Conservation (phyloP, 179 eudicot genomes). For the Drosera spatulata region DNA sequence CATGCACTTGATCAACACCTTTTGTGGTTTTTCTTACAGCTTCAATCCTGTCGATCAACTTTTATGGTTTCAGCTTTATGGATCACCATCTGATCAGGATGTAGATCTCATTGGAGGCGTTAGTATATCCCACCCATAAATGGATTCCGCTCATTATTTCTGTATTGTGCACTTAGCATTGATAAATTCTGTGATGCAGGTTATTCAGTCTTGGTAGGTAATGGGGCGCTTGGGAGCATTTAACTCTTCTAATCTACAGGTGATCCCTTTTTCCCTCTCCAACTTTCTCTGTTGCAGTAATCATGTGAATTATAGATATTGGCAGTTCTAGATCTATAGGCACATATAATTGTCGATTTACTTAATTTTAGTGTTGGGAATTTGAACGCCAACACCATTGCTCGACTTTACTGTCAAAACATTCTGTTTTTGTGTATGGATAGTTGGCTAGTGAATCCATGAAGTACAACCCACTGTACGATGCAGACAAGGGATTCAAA, state of each 20-base stretch:
- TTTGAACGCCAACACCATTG: no score
- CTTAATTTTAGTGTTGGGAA: no score
- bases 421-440: slow-evolving; percentile 5
- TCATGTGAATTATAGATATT: no score
- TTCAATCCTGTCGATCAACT: slow-evolving; percentile 81
- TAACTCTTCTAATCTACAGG: slow-evolving; percentile 86
- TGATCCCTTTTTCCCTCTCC: slow-evolving; percentile 7
- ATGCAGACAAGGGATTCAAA: slow-evolving; percentile 59
- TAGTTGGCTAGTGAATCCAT: slow-evolving; percentile 63
- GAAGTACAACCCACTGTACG: slow-evolving; percentile 75
- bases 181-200: slow-evolving; percentile 30
- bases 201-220: slow-evolving; percentile 96
- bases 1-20: no score
- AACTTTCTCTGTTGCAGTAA: neutral
- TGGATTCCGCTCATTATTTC: no score
- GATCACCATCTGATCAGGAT: slow-evolving; percentile 85
- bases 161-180: no score
- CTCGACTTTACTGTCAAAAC: no score
- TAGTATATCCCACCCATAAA: slow-evolving; percentile 21
- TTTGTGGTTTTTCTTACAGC: slow-evolving; percentile 27
- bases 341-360: no score
- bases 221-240: slow-evolving; percentile 95
- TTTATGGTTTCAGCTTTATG: slow-evolving; percentile 82
- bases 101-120: slow-evolving; percentile 95
- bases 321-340: no score